Percentiles rank a stretch among this genome's conserved stretches.
Conservation (phyloP, 495 filamentous ascomycete genomes). For the Lineolata rhizophorae region DNA sequence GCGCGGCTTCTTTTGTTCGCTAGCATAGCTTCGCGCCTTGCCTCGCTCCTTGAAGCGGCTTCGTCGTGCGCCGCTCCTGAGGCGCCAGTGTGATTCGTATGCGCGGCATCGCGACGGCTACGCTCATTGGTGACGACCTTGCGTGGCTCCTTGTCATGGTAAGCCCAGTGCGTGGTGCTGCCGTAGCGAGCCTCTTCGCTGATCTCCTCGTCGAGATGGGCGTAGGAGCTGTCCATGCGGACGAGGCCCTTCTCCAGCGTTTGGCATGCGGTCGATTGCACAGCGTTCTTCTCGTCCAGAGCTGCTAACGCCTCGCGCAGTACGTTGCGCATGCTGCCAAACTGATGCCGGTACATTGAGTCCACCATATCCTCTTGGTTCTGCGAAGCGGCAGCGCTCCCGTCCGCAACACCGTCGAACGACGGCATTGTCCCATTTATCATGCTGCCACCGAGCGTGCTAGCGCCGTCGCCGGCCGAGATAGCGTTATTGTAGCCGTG, state of each 20-base stretch:
- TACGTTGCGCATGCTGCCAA: slow-evolving; percentile 16
- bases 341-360: no score
- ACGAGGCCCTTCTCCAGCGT: slow-evolving; percentile 66
- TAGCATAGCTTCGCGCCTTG: slow-evolving; percentile 52
- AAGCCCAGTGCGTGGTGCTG: slow-evolving; percentile 87
- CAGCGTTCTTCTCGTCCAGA: slow-evolving; percentile 91
- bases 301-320: slow-evolving; percentile 46
- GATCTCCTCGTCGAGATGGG: slow-evolving; percentile 67
- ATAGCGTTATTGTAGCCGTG: slow-evolving; percentile 8
- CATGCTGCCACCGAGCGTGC: slow-evolving; percentile 8
- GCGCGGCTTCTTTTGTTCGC: slow-evolving; percentile 47
- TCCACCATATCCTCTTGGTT: neutral
- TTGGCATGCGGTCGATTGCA: slow-evolving; percentile 73
- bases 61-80: slow-evolving; percentile 50
- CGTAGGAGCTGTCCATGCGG: slow-evolving; percentile 62
- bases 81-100: slow-evolving; percentile 40
- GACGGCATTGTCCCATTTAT: slow-evolving; percentile 3
- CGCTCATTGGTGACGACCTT: slow-evolving; percentile 45
- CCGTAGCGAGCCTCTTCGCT: slow-evolving; percentile 87
- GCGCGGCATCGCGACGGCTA: slow-evolving; percentile 53
- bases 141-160: slow-evolving; percentile 53
- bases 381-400: slow-evolving; percentile 3
- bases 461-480: slow-evolving; percentile 8
- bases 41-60: slow-evolving; percentile 52
- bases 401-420: no score